Percentiles rank a stretch among this genome's conserved stretches.
phyloP scores from a whole-genome alignment of 768 basidiomycete species.

The Russula olivacea region DNA sequence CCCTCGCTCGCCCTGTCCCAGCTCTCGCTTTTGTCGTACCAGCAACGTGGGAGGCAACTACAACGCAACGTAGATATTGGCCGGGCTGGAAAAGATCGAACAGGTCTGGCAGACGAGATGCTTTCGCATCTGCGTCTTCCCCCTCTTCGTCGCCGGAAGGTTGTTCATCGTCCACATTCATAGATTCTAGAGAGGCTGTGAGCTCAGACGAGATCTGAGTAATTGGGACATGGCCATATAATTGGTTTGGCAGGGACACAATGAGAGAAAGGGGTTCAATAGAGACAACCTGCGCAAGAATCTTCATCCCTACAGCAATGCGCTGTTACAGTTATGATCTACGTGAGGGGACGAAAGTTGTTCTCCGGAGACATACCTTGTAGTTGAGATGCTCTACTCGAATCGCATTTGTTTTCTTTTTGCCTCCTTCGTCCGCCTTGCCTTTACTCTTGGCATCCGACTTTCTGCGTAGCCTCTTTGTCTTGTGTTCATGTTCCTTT shows the following conservation, averaged over 20 bases:
- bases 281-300: conserved; percentile 81
- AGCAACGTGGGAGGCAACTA: conserved; percentile 60
- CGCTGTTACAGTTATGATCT: conserved; percentile 44
- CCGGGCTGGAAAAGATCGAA: conserved; percentile 73
- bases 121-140: conserved; percentile 33
- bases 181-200: conserved; percentile 62
- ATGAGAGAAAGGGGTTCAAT: conserved; percentile 86
- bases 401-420: conserved; percentile 46
- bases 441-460: conserved; percentile 36
- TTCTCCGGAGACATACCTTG: conserved; percentile 48
- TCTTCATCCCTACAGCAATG: conserved; percentile 74
- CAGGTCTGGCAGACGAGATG: conserved; percentile 55
- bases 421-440: conserved; percentile 32
- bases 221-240: conserved; percentile 89
- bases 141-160: conserved; percentile 48
- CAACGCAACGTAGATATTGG: conserved; percentile 77
- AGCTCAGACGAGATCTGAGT: conserved; percentile 83
- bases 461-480: conserved; percentile 46
- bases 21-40: conserved; percentile 52
- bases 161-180: conserved; percentile 44
- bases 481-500: conserved; percentile 31
- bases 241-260: conserved; percentile 92
- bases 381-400: conserved; percentile 92
- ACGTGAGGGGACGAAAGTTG: neutral
- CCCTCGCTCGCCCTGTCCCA: conserved; percentile 55